phyloP scores from a whole-genome alignment of 2,329 filamentous ascomycete genomes.

The Microdochium bolleyi region DNA sequence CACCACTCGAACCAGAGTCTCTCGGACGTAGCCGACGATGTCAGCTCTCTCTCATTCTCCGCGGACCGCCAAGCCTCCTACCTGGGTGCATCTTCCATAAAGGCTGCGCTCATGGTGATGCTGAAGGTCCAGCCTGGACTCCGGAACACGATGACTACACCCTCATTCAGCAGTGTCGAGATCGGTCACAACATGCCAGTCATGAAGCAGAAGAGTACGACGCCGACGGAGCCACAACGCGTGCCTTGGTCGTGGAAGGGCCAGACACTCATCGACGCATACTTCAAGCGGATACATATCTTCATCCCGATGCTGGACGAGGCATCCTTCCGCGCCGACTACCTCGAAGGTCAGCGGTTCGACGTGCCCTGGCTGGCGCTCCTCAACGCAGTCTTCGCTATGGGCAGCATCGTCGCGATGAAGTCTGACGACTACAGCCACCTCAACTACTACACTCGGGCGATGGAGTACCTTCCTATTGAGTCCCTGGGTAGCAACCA shows the following conservation, averaged over 20 bases:
- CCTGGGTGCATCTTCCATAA: constrained; percentile 67
- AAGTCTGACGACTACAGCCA: constrained; percentile 59
- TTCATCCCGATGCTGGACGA: constrained; percentile 71
- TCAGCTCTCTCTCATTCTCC: constrained; percentile 58
- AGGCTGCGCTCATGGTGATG: constrained; percentile 67
- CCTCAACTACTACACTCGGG: constrained; percentile 60
- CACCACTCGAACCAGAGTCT: constrained; percentile 44
- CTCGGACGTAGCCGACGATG: constrained; percentile 60
- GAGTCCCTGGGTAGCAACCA: constrained; percentile 63
- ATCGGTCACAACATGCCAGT: constrained; percentile 36
- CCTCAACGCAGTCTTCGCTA: constrained; percentile 68
- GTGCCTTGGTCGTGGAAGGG: constrained; percentile 56
- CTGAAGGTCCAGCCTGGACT: constrained; percentile 44
- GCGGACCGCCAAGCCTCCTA: constrained; percentile 57
- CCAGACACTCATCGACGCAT: constrained; percentile 64
- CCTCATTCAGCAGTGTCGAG: constrained; percentile 37
- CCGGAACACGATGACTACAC: constrained; percentile 30
- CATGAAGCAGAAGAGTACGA: constrained; percentile 31
- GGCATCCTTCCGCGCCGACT: constrained; percentile 58
- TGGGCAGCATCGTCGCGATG: constrained; percentile 63
- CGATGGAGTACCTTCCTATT: constrained; percentile 58
- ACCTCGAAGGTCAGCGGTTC: constrained; percentile 51
- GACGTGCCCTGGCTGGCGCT: constrained; percentile 66
- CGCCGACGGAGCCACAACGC: constrained; percentile 37
- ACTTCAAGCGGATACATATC: constrained; percentile 65